A percentile compares a stretch with the other conserved stretches of the same genome.
Conservation (phyloP, 208 protist species). For the Trypanosoma cruzi region DNA sequence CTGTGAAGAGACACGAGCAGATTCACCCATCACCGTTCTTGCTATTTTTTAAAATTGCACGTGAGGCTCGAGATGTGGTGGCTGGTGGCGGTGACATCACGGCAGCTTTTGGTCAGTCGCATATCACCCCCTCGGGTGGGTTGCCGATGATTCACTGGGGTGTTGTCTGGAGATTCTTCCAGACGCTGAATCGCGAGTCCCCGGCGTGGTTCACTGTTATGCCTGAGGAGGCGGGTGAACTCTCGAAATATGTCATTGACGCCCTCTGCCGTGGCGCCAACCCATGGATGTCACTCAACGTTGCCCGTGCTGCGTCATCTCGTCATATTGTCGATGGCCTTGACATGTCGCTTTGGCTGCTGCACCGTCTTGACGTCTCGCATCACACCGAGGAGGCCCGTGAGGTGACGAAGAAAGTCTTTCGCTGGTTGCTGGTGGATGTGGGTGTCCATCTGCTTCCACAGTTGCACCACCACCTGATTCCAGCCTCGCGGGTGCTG, state of each 20-base stretch:
- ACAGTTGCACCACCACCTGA: conserved; percentile 67
- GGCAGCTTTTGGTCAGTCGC: not conserved
- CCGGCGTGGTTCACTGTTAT: conserved; percentile 56
- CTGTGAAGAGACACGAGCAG: not conserved
- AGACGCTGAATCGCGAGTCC: conserved; percentile 76
- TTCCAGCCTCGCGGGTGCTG: conserved; percentile 69
- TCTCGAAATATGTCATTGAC: conserved; percentile 63
- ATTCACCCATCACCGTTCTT: conserved; percentile 74
- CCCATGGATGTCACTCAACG: conserved; percentile 82
- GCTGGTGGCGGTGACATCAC: not conserved
- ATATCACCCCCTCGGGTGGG: not conserved
- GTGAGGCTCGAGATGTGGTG: conserved; percentile 68
- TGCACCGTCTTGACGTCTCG: conserved; percentile 73
- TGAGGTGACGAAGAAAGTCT: conserved; percentile 69
- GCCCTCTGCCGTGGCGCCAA: conserved; percentile 75
- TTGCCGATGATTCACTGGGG: conserved; percentile 88
- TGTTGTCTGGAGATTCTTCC: conserved; percentile 76
- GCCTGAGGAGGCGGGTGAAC: conserved; percentile 60
- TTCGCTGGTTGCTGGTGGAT: conserved; percentile 81
- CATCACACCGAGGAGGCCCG: conserved; percentile 75
- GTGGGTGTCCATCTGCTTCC: conserved; percentile 83
- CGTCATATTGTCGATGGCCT: conserved; percentile 82
- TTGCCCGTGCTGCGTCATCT: conserved; percentile 55
- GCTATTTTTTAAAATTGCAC: conserved; percentile 75
- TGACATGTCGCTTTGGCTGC: conserved; percentile 77